Conservation (phyloP, 2,329 filamentous ascomycete genomes). For the Dendryphion nanum region DNA sequence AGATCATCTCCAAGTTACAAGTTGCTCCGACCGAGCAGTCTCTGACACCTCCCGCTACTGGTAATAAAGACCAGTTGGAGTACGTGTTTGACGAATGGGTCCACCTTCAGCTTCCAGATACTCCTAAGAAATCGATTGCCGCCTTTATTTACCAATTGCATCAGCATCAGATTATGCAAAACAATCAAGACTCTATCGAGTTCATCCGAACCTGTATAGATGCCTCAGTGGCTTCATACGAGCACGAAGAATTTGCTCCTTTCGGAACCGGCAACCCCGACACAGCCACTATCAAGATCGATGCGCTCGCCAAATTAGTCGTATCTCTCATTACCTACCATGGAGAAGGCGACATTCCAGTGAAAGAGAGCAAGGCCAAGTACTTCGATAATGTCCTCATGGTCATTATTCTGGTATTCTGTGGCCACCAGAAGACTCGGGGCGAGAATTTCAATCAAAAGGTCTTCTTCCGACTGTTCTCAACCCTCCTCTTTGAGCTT, state of each 20-base stretch:
- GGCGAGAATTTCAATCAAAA: constrained; percentile 82
- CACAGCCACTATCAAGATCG: constrained; percentile 63
- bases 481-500: constrained; percentile 76
- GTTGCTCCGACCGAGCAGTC: constrained; percentile 54
- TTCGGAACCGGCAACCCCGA: constrained; percentile 57
- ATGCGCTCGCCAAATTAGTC: constrained; percentile 80
- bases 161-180: constrained; percentile 67
- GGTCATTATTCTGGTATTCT: constrained; percentile 76
- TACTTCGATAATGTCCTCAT: constrained; percentile 78
- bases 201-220: constrained; percentile 85
- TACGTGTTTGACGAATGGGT: constrained; percentile 98
- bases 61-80: constrained; percentile 79
- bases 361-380: constrained; percentile 62
- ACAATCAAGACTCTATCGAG: constrained; percentile 71
- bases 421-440: constrained; percentile 78
- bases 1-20: constrained; percentile 67
- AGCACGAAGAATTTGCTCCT: constrained; percentile 63
- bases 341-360: constrained; percentile 56
- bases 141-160: constrained; percentile 86
- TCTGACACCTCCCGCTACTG: constrained; percentile 55
- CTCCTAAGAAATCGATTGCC: constrained; percentile 67
- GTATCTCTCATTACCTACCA: constrained; percentile 73
- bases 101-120: constrained; percentile 73
- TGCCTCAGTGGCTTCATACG: constrained; percentile 72
- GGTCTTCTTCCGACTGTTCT: constrained; percentile 88